Evolutionary conservation across 768 basidiomycete genomes (phyloP), one percentile per base, ranked within the genome.

Genomic region (Tylopilus intermedius): DNA sequence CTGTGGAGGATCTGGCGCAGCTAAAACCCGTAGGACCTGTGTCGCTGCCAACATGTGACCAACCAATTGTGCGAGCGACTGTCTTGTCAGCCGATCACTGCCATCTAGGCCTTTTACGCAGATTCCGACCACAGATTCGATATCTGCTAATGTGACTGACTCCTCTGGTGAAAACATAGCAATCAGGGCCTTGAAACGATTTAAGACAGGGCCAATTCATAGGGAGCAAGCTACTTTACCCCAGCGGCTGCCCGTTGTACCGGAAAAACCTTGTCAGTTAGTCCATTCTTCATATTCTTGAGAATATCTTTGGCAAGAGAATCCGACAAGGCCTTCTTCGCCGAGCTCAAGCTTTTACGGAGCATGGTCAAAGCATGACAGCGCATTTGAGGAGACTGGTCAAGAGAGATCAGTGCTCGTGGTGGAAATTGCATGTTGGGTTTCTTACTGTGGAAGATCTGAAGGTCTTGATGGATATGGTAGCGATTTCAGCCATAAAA

Each of bases 41-140:
- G 92, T 94, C 0, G 82, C 80, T 0, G 91, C 82, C 3, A 99
- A 82, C 30, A 98, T 69, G 60, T 90, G 86, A 0, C 93, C 93
- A 0, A 87, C 80, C 5, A 99, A 80, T 50, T 82, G 82, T 5
- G 92, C 80, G 41, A 93, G 81, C 0, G 88, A 75, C 44, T 82
- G 81, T n/a, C 93, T 80, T 3, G 94, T 91, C 45, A 81, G 72
- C 68, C 91, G 88, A 67, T 96, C 94, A 10, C 88, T 80, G 2
- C 70, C 67, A n/a, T 98, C 94, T 24, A 96, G 72, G 43, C 82
- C 81, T 65, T 84, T 88, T 38, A 86, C 71, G 49, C 83, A 88
- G 4, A 83, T 71, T 2, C 71, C 68, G 13, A 94, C 66, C 50
- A 97, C 76, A 2, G 79, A 71, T 45, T 99, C 94, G 37, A 96